Percentiles rank a stretch among this genome's conserved stretches.
These are phyloP conservation scores for Pinguiococcus pyrenoidosus DNA, from an alignment of 108 stramenopile genomes.

Conservation along the genomic window DNA sequence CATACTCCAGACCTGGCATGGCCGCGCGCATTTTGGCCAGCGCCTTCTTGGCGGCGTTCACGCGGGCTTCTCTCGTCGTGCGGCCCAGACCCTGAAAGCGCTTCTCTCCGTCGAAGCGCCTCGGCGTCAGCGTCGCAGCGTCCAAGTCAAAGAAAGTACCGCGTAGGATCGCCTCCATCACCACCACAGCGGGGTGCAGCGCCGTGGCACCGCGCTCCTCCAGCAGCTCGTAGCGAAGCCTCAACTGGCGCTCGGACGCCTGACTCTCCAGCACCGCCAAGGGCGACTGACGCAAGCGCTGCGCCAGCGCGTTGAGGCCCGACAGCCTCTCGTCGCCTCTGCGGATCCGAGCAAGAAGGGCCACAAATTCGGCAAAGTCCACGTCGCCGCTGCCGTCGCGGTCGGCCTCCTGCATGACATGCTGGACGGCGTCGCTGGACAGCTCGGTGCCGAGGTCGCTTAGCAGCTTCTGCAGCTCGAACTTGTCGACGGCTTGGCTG, in stretches of 20 bases:
- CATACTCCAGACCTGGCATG: conserved; percentile 38
- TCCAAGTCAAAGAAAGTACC: conserved; percentile 16
- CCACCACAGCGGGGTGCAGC: conserved; percentile 9
- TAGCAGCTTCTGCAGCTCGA: conserved; percentile 22
- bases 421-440: too few species aligned
- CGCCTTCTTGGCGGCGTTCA: conserved; percentile 34
- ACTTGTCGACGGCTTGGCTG: conserved; percentile 32
- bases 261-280: conserved; percentile 13
- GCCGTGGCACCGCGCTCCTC: conserved; percentile 17
- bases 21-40: conserved; percentile 17
- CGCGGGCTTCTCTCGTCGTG: conserved; percentile 37
- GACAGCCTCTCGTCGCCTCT: background rate
- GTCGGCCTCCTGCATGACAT: too few species aligned
- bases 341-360: background rate
- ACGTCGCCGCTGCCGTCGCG: background rate
- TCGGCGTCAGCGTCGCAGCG: background rate
- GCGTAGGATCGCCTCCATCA: conserved; percentile 14
- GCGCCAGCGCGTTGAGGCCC: conserved; percentile 1
- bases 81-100: conserved; percentile 44
- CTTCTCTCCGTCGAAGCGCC: conserved; percentile 2
- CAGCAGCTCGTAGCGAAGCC: background rate
- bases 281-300: conserved; percentile 9
- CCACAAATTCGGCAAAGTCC: conserved; percentile 3
- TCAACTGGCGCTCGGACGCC: conserved; percentile 5
- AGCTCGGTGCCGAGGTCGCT: too few species aligned